Evolutionary conservation across 148 eudicot genomes (phyloP).

Genomic region (Fallopia convolvulus): DNA sequence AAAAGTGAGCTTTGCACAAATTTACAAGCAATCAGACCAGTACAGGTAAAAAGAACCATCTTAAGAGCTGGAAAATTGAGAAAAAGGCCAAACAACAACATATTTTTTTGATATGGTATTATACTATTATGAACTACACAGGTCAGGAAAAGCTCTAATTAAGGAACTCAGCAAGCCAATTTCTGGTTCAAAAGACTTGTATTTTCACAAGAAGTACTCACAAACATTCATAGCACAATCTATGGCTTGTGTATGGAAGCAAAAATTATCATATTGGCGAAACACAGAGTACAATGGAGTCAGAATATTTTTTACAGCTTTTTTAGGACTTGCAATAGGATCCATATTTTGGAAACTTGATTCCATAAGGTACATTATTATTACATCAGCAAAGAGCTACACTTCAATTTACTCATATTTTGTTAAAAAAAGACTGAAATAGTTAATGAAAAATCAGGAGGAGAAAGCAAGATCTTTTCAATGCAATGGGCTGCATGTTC

Average conservation of each 20-base stretch:
- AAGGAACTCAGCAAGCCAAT: slow-evolving; percentile 22
- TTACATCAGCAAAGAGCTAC: not conserved
- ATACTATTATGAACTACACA: not conserved
- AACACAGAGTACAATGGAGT: slow-evolving; percentile 38
- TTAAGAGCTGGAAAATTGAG: too few relatives aligned
- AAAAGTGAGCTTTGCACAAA: slow-evolving; percentile 27
- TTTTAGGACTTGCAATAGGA: slow-evolving; percentile 30
- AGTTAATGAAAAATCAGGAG: slow-evolving; percentile 18
- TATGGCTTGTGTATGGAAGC: slow-evolving; percentile 57
- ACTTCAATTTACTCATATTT: not conserved
- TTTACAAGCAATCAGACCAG: slow-evolving; percentile 27
- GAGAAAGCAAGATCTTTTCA: slow-evolving; percentile 34
- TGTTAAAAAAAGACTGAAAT: not conserved
- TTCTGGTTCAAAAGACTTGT: slow-evolving; percentile 24
- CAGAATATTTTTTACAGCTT: slow-evolving; percentile 21
- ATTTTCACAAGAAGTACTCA: slow-evolving; percentile 35
- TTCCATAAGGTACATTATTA: not conserved
- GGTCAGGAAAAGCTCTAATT: slow-evolving; percentile 22
- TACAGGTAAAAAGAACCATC: slow-evolving; percentile 23
- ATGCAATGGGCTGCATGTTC: slow-evolving; percentile 69
- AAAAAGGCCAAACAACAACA: not conserved
- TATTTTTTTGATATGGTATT: not conserved
- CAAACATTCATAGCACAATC: slow-evolving; percentile 30
- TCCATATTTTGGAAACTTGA: slow-evolving; percentile 41
- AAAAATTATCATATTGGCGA: slow-evolving; percentile 50